Evolutionary conservation across 2,329 filamentous ascomycete genomes (phyloP), one percentile per base, ranked within the genome.

Genomic region (Penicillium sclerotigenum): DNA sequence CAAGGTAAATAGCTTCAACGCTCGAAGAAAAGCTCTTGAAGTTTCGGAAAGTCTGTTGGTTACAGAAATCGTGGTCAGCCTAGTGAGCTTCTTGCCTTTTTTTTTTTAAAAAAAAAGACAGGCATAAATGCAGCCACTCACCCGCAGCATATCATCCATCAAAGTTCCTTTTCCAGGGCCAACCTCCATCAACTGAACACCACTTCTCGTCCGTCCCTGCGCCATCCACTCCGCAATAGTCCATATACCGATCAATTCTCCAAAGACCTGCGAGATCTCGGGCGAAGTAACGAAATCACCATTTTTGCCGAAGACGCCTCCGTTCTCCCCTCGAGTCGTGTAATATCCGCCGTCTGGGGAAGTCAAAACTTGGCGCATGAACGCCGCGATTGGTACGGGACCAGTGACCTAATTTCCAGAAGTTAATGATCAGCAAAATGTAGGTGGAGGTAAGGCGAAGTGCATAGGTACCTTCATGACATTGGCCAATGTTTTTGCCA

Each of bases 311-410:
- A 99, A 99, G 61, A 93, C 92, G 69, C 97, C 92, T 45, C 87
- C 83, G 20, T 83, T 86, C 57, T 84, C 76, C 52, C 82, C 81
- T 24, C 86, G 84, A 5, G 87, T 84, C 0, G 91, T 97, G 76
- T 99, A 99, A 78, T 99, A 99, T 52, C 94, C 94, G 56, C 91
- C 91, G 37, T 91, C 77, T 59, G 94, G 90, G 11, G 90, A 89
- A 0, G 94, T 99, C 61, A 99, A 84, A 73, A 93, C 97, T 87
- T 97, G 96, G 71, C 94, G 92, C 94, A 99, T 99, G 74, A 92
- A 99, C 50, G 91, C 88, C 5, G 94, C 92, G 58, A 99, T 83
- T 0, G 94, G 90, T 28, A 97, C 86, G 4, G 94, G 93, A 0
- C 94, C 94, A 11, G 94, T 97, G 38, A 88, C 85, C 86, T 89